Conservation (phyloP, 2,329 filamentous ascomycete genomes). For the Beauveria sp. region DNA sequence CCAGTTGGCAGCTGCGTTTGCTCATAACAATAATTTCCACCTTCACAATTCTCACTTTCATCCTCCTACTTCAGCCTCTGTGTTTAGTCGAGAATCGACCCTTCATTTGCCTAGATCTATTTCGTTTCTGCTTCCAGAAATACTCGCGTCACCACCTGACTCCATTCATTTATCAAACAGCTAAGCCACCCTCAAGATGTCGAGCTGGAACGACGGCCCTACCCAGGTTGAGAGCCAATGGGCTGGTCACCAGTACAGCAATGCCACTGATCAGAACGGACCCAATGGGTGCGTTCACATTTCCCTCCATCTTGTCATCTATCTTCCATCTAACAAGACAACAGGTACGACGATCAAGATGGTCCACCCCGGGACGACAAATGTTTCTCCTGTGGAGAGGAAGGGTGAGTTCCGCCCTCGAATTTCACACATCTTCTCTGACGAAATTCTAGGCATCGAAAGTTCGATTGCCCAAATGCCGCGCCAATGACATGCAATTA, state of each 20-base stretch:
- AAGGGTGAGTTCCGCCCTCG: constrained; percentile 21
- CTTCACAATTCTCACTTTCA: background rate
- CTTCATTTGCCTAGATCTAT: too few species aligned
- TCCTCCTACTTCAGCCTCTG: background rate
- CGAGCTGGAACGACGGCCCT: background rate
- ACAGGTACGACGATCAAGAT: constrained; percentile 12
- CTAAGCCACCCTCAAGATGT: background rate
- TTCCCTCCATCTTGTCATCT: too few species aligned
- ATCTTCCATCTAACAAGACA: background rate
- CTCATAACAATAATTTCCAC: background rate
- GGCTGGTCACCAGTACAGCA: background rate
- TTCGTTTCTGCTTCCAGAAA: background rate
- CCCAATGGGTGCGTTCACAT: background rate
- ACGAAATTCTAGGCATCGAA: constrained; percentile 20
- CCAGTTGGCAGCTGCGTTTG: constrained; percentile 9
- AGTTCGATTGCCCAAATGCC: constrained; percentile 29
- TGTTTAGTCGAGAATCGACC: too few species aligned
- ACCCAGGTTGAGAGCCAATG: constrained; percentile 1
- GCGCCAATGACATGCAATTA: constrained; percentile 30
- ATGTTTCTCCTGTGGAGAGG: constrained; percentile 31
- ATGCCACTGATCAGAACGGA: background rate
- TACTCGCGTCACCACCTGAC: background rate
- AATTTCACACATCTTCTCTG: background rate
- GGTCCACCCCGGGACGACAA: constrained; percentile 19
- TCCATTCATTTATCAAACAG: background rate